Evolutionary conservation across 495 filamentous ascomycete species (phyloP), one percentile per base, ranked within the genome.

Genomic region (Sordaria brevicollis): DNA sequence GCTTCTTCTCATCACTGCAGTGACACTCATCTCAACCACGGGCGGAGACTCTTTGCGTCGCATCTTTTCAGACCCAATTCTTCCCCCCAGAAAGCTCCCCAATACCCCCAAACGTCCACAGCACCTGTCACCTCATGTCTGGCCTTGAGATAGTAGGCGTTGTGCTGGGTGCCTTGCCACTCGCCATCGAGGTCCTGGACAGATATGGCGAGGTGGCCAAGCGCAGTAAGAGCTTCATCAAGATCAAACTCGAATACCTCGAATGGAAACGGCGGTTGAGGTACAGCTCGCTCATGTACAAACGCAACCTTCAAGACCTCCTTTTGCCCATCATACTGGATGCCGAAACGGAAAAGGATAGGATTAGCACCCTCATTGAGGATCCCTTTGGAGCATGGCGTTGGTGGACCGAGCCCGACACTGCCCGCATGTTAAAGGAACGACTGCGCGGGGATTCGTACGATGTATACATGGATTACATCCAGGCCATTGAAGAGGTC

Each of bases 121-220:
- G n/a, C 57, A 25, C 21, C 35, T 17, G n/a, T 31, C 36, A 2
- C 8, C 36, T 29, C 17, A 78, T 79, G 74, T 77, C 74, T 10
- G 79, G 79, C 17, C 57, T 81, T 17, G 79, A 81, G 68, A 74
- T 77, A 3, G 79, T 75, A 17, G 79, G 79, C 34, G 13, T 78
- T 25, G 68, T 80, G 15, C 72, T 81, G 10, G 75, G 74, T 0
- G 67, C 74, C 15, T 78, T 81, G 36, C 77, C 79, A 0, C 31
- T 81, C 1, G 71, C 78, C 49, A 73, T 81, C 6, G 43, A 43
- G 41, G 69, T 68, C 17, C 72, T 81, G 5, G 79, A 80, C 29
- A 43, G 76, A 21, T 80, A 75, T 66, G 75, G 77, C 4, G 75
- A 79, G 25, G 67, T 72, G 6, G 72, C 74, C 35, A 72, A 71